Evolutionary conservation across 352 stramenopile genomes (phyloP), one percentile per base, ranked within the genome.

Genomic region (Phytophthora agathidicida): DNA sequence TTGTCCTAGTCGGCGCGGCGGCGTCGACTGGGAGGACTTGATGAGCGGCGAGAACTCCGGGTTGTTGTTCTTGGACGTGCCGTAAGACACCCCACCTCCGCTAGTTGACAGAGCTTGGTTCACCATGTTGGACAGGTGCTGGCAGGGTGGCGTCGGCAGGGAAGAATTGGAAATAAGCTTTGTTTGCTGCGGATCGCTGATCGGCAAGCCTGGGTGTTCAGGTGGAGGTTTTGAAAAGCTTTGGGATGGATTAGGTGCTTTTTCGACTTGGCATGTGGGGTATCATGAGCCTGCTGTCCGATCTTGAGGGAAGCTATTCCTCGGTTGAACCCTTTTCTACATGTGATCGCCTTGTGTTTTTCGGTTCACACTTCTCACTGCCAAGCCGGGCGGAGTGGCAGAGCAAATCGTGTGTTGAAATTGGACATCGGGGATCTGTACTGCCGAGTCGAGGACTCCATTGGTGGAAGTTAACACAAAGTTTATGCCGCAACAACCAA

Each of bases 1-100:
- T 36, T 69, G 60, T 17, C 50, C 46, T 11, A 78, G 35, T 24
- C 77, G 67, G 27, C 59, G 47, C 20, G 65, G 66, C 54, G 79
- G 71, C 13, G 60, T 71, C 35, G 55, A 66, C 33, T 61, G 59
- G 20, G 49, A 28, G 17, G 58, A 67, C 58, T 77, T 66, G 30
- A 68, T 60, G 27, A 76, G 54, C 32, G 68, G 53, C 26, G 36
- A 17, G n/a, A 26, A 50, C 41, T 66, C 57, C n/a, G 17, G 11
- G 31, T 49, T 47, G 54, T 6, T 49, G 9, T 33, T 37, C 24
- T 17, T 26, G 10, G 37, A n/a, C 17, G 56, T 49, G 22, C 49
- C 49, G 32, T 61, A 66, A 16, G 39, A 60, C 35, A 49, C 17
- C 26, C 43, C 32, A 13, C 48, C 41, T 23, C 39, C 20, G 13